Base-by-base conservation (phyloP, 352 stramenopile genomes). In the Halophytophthora polymorphica region DNA sequence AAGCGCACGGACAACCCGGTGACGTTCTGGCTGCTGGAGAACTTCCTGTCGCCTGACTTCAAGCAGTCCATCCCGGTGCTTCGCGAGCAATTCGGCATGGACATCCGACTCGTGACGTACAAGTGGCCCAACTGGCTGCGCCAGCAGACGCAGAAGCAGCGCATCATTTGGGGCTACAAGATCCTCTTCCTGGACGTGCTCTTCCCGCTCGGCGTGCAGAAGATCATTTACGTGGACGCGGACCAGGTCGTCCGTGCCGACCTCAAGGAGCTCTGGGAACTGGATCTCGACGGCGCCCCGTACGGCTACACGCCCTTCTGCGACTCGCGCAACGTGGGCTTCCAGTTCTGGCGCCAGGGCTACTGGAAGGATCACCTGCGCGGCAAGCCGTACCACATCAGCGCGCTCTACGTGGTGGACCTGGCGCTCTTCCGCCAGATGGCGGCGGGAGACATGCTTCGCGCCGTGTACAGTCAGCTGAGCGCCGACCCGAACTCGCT, bases 111-210 rank as follows among this genome's bases (percentile, higher is more conserved):
- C 50, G 96, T 99, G n/a, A 99, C 96, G 28, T 99, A 99, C 85
- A 99, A 99, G 69, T 99, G 97, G 97, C 97, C 97, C 3, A 96
- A 98, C 64, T 99, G 97, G 97, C 67, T 99, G 54, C 88, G 92
- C 34, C 83, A 88, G 49, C 97, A 99, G 70, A 99, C 88, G 14
- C 96, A 99, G 71, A 99, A 99, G 74, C 98, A 99, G 82, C 84
- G 98, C 25, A 98, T 99, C 61, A 99, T 99, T 61, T 99, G 98
- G 98, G 98, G 97, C 14, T 99, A 99, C 84, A 99, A 99, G 78
- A 99, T 99, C 67, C 77, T 99, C 1, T 99, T 99, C 68, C 67
- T 99, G 19, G 98, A 99, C 69, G 97, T 99, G 33, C 71, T 99
- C 2, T 99, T 99, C 66, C 98, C 98, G 13, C 81, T 99, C 6